Conservation (phyloP, 768 basidiomycete species). For the Amyloporia xantha region DNA sequence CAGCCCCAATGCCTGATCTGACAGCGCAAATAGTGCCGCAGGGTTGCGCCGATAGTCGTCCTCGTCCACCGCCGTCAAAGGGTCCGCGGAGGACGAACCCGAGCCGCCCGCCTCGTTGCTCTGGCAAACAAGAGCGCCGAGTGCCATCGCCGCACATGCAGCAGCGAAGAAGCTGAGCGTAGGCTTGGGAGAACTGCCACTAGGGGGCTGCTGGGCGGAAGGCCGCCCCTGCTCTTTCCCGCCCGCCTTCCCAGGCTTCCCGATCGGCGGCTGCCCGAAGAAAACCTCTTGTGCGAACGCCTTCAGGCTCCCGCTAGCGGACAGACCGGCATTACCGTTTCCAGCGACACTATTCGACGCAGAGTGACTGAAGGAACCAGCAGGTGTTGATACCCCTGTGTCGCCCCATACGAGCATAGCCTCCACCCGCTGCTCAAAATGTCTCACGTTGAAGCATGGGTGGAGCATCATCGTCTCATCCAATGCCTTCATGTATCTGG, state of each 20-base stretch:
- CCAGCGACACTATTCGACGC: not conserved
- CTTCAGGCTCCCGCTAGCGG: conserved; percentile 6
- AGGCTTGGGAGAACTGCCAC: conserved; percentile 19
- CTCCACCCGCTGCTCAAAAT: conserved; percentile 39
- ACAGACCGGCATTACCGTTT: conserved; percentile 4
- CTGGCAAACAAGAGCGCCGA: conserved; percentile 46
- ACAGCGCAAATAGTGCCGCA: conserved; percentile 39
- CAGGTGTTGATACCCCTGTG: too few species aligned
- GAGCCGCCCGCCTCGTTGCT: conserved; percentile 18
- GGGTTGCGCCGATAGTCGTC: conserved; percentile 22
- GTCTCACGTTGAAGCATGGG: conserved; percentile 43
- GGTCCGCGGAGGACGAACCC: conserved; percentile 4
- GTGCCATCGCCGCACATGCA: conserved; percentile 50
- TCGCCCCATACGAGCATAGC: conserved; percentile 38
- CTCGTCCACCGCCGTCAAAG: conserved; percentile 10
- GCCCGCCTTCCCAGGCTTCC: conserved; percentile 16
- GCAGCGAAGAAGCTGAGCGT: conserved; percentile 51
- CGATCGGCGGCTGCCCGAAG: conserved; percentile 1
- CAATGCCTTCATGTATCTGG: conserved; percentile 32
- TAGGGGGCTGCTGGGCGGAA: not conserved
- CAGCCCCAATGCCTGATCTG: conserved; percentile 39
- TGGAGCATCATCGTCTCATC: conserved; percentile 39
- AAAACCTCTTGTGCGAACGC: conserved; percentile 23
- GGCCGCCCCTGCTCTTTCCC: conserved; percentile 14
- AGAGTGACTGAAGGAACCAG: conserved; percentile 12